Percentiles rank a stretch among this genome's conserved stretches.
Conservation (phyloP, 2,329 filamentous ascomycete species). For the Rachicladosporium sp. region DNA sequence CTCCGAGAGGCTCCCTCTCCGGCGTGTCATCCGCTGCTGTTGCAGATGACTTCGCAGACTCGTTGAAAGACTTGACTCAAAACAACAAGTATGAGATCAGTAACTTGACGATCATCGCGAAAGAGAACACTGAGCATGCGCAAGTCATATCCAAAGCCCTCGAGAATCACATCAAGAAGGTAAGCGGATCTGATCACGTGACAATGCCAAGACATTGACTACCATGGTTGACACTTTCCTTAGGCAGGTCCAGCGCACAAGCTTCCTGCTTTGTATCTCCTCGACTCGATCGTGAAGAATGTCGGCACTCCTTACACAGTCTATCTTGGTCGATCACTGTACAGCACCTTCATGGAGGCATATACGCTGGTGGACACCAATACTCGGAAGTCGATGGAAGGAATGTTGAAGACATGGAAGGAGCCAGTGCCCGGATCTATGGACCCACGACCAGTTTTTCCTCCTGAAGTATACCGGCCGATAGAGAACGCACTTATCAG, state of each 20-base stretch:
- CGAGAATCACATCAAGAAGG: constrained; percentile 87
- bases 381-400: constrained; percentile 84
- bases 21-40: constrained; percentile 62
- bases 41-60: constrained; percentile 87
- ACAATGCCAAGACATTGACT: constrained; percentile 1
- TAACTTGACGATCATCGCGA: constrained; percentile 92
- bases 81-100: constrained; percentile 94
- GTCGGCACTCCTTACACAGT: constrained; percentile 95
- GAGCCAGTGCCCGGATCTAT: constrained; percentile 88
- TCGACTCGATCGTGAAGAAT: constrained; percentile 98
- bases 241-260: constrained; percentile 83
- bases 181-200: constrained; percentile 42
- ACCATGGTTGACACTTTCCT: background rate
- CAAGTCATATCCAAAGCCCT: constrained; percentile 82
- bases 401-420: constrained; percentile 97
- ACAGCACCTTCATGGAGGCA: constrained; percentile 90
- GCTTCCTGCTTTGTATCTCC: constrained; percentile 83
- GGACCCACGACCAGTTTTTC: constrained; percentile 85
- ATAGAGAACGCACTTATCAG: constrained; percentile 94
- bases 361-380: constrained; percentile 77
- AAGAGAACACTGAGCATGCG: constrained; percentile 93
- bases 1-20: constrained; percentile 22
- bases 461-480: constrained; percentile 69
- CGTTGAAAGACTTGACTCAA: constrained; percentile 77
- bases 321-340: constrained; percentile 84